Conservation (phyloP, 768 basidiomycete species). For the Daedaleopsis sinensis region DNA sequence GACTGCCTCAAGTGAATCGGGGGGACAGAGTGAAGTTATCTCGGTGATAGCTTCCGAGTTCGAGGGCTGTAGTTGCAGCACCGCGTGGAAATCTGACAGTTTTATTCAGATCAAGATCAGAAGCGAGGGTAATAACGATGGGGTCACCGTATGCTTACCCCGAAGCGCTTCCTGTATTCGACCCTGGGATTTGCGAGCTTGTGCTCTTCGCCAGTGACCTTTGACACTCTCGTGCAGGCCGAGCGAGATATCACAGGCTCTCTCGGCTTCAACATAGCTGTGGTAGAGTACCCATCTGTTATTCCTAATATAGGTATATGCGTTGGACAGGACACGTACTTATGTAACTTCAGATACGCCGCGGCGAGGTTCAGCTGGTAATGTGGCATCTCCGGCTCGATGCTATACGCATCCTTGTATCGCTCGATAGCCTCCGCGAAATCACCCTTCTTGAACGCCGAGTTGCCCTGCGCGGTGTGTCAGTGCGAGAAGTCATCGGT, state of each 20-base stretch:
- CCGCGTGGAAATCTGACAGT: conserved; percentile 57
- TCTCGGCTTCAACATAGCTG: conserved; percentile 75
- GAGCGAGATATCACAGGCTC: conserved; percentile 67
- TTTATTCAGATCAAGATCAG: too few relatives aligned
- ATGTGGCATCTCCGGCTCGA: conserved; percentile 74
- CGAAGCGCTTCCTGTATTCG: conserved; percentile 59
- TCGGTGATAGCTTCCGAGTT: conserved; percentile 66
- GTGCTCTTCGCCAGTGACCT: conserved; percentile 70
- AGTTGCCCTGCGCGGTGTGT: conserved; percentile 56
- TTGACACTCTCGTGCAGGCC: conserved; percentile 69
- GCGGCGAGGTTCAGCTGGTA: conserved; percentile 80
- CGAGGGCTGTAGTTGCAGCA: conserved; percentile 63
- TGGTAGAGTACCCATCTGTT: neutral
- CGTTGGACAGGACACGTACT: conserved; percentile 45
- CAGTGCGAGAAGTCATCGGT: neutral
- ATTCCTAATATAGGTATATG: neutral
- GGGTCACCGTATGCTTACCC: conserved; percentile 43
- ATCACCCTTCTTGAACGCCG: conserved; percentile 65
- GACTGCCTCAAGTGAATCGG: conserved; percentile 12
- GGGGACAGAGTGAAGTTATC: conserved; percentile 43
- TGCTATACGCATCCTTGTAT: conserved; percentile 61
- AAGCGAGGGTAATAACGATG: neutral
- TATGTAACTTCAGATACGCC: conserved; percentile 68
- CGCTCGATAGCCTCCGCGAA: conserved; percentile 55
- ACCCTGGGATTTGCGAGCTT: conserved; percentile 64